A percentile compares a stretch with the other conserved stretches of the same genome.
These are phyloP conservation scores for Uronychia setigera DNA, from an alignment of 73 alveolate species.

Conservation along the genomic window DNA sequence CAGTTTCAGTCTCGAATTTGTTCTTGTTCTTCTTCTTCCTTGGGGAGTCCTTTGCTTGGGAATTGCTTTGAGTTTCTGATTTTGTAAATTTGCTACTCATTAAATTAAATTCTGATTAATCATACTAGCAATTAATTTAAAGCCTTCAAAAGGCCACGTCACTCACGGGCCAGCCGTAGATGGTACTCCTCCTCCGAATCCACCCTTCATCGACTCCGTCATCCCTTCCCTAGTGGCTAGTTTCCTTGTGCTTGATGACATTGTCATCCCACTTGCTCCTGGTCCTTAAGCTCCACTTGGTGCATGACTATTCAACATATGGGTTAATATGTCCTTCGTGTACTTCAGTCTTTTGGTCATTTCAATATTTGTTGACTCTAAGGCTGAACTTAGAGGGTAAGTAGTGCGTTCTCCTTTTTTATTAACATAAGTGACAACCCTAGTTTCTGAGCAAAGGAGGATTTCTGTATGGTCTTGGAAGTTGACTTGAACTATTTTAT, in stretches of 20 bases:
- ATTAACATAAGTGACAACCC: conserved; percentile 81
- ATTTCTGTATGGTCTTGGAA: conserved; percentile 90
- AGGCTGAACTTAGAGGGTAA: conserved; percentile 76
- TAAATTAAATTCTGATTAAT: neutral
- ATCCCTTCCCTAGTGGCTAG: neutral
- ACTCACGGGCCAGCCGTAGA: conserved; percentile 2
- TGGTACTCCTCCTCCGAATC: neutral
- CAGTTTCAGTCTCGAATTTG: neutral
- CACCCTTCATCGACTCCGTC: neutral
- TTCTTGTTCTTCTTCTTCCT: neutral
- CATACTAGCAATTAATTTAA: neutral
- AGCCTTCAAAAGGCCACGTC: too few relatives aligned
- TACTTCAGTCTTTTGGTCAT: conserved; percentile 88
- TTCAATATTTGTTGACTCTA: conserved; percentile 75
- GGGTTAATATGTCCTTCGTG: conserved; percentile 84
- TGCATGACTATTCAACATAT: conserved; percentile 57
- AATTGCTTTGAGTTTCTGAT: neutral
- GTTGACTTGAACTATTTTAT: conserved; percentile 85
- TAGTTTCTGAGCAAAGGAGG: conserved; percentile 68
- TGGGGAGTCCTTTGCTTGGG: neutral
- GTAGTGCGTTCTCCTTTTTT: conserved; percentile 79
- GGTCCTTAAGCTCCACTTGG: neutral
- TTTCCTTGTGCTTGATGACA: neutral
- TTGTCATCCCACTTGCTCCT: too few relatives aligned
- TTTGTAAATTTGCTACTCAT: neutral